Evolutionary conservation across 2,329 filamentous ascomycete species (phyloP).

Genomic region (Neonectria hederae): DNA sequence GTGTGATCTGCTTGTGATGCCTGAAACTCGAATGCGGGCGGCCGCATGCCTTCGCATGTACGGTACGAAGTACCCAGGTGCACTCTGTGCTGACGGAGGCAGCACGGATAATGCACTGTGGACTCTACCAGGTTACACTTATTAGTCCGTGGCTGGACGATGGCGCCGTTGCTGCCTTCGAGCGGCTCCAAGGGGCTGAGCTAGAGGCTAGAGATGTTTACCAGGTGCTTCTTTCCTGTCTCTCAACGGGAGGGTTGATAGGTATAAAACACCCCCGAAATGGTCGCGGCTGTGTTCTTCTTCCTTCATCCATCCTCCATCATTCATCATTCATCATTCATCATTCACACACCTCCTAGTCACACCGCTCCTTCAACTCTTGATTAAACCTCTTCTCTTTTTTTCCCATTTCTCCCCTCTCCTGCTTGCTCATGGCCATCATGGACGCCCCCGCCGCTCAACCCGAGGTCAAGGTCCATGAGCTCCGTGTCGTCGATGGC

Average conservation of each 20-base stretch:
- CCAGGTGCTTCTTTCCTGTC: neutral
- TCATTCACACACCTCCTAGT: neutral
- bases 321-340: neutral
- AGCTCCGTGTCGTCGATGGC: slow-evolving; percentile 21
- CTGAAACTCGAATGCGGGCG: neutral
- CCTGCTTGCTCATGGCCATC: slow-evolving; percentile 7
- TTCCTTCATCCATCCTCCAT: neutral
- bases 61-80: neutral
- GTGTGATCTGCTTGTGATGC: neutral
- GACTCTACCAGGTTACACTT: neutral
- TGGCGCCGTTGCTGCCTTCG: slow-evolving; percentile 13
- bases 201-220: neutral
- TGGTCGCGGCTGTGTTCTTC: neutral
- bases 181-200: slow-evolving; percentile 5
- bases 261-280: neutral
- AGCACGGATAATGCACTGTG: neutral
- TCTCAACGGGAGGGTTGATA: neutral
- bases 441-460: slow-evolving; percentile 27
- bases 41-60: neutral
- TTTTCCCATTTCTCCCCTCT: neutral
- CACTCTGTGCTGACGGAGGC: neutral
- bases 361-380: neutral
- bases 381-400: neutral
- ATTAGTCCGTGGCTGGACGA: neutral
- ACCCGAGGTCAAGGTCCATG: slow-evolving; percentile 6